phyloP scores from a whole-genome alignment of 805 yeast genomes.

The Candida chilensis region DNA sequence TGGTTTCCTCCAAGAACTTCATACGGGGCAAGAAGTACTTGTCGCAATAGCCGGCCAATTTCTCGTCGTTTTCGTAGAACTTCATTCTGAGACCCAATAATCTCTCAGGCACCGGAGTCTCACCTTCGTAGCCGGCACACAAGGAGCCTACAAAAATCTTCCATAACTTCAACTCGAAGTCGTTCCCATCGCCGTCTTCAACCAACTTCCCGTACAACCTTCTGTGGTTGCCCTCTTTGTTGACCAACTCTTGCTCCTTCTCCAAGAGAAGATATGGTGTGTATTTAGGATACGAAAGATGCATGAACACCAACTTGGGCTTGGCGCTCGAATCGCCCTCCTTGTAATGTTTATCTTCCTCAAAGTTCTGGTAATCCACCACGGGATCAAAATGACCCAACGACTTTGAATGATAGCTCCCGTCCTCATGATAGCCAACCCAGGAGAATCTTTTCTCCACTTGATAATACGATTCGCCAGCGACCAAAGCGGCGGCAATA shows the following conservation, averaged over 20 bases:
- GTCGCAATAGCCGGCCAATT: conserved; percentile 1
- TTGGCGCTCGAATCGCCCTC: conserved; percentile 6
- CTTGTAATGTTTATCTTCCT: conserved; percentile 7
- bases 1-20: background rate
- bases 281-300: conserved; percentile 50
- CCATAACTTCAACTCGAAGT: conserved; percentile 29
- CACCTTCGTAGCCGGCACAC: conserved; percentile 16
- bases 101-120: too few relatives aligned
- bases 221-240: conserved; percentile 11
- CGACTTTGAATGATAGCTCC: conserved; percentile 31
- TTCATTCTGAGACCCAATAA: background rate
- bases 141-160: conserved; percentile 23
- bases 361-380: conserved; percentile 12
- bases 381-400: conserved; percentile 28
- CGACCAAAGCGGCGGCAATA: conserved; percentile 54
- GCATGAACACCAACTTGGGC: conserved; percentile 35
- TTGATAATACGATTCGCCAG: conserved; percentile 43
- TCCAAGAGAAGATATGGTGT: conserved; percentile 16
- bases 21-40: background rate
- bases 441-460: conserved; percentile 32
- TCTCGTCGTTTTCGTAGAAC: background rate
- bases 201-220: conserved; percentile 18
- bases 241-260: conserved; percentile 12
- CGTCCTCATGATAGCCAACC: conserved; percentile 15
- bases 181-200: conserved; percentile 14